These are phyloP conservation scores for Carallia pectinifolia DNA, from an alignment of 345 rosid genomes.

Conservation along the genomic window DNA sequence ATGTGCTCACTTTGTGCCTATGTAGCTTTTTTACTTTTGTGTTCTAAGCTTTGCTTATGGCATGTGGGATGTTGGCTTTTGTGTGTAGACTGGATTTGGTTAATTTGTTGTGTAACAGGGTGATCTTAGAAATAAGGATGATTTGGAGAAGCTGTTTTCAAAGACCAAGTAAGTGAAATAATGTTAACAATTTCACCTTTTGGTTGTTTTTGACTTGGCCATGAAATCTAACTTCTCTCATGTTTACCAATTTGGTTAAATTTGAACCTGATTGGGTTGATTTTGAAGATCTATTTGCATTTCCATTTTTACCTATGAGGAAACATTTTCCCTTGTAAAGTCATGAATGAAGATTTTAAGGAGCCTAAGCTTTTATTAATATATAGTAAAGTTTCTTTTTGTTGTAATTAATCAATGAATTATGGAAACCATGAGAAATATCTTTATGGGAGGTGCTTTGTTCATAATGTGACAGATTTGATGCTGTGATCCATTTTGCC, in stretches of 20 bases:
- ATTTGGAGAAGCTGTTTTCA: constrained; percentile 78
- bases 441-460: not conserved
- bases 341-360: too few species aligned
- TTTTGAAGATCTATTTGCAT: too few species aligned
- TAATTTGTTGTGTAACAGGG: constrained; percentile 50
- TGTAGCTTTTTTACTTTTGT: not conserved
- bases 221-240: not conserved
- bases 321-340: not conserved
- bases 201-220: constrained; percentile 1
- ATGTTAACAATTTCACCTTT: not conserved
- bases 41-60: not conserved
- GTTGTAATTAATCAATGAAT: not conserved
- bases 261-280: not conserved
- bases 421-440: not conserved
- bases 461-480: constrained; percentile 47
- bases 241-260: not conserved
- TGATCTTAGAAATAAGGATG: constrained; percentile 82
- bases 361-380: too few species aligned
- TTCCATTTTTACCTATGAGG: not conserved
- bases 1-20: too few species aligned
- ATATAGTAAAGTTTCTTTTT: not conserved
- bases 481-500: constrained; percentile 96
- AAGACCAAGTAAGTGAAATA: constrained; percentile 46
- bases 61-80: not conserved
- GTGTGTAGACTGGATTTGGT: not conserved